Percentiles rank a stretch among this genome's conserved stretches.
These are phyloP conservation scores for Verticillium nubilum DNA, from an alignment of 2,329 filamentous ascomycete species.

Conservation along the genomic window DNA sequence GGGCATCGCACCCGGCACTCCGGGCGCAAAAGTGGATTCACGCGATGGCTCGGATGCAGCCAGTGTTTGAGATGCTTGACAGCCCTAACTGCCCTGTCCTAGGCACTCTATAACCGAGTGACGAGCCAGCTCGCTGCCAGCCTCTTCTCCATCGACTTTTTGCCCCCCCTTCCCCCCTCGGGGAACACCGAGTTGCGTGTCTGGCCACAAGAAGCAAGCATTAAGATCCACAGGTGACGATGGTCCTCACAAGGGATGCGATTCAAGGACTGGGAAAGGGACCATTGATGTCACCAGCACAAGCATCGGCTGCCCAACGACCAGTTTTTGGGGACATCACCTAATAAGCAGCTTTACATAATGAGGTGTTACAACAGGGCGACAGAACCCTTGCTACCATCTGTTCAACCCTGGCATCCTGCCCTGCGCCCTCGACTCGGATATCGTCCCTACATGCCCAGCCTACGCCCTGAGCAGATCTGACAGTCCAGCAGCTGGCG, in stretches of 20 bases:
- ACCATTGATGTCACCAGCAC: background rate
- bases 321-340: background rate
- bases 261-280: background rate
- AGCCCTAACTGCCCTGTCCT: background rate
- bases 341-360: background rate
- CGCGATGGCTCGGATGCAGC: background rate
- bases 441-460: background rate
- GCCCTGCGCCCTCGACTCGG: background rate
- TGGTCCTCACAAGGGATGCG: background rate
- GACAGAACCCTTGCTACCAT: background rate
- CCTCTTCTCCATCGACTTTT: background rate
- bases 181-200: background rate
- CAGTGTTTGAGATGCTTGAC: background rate
- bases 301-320: background rate
- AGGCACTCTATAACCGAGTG: background rate
- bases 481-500: conserved; percentile 25
- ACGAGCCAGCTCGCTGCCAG: background rate
- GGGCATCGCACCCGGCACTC: background rate
- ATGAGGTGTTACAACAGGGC: background rate
- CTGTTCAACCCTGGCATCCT: background rate
- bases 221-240: background rate
- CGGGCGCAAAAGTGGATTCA: background rate
- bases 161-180: background rate
- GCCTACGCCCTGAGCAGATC: conserved; percentile 35
- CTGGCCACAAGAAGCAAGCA: background rate